Evolutionary conservation across 768 basidiomycete species (phyloP), one percentile per base, ranked within the genome.

Genomic region (Saitozyma sp.): DNA sequence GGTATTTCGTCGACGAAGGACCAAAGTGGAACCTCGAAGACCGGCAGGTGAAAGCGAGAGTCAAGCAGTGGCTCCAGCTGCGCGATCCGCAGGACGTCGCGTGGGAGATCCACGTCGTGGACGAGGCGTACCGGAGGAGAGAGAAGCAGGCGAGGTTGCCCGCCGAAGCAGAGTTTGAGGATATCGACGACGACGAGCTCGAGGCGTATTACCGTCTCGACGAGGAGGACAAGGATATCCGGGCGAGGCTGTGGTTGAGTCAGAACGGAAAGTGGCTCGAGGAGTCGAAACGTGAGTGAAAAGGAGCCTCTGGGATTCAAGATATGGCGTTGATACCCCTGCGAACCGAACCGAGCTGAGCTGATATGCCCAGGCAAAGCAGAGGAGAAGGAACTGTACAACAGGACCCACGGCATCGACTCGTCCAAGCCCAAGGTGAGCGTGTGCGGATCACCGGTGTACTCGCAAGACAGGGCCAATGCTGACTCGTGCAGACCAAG

Each of bases 181-280:
- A 73, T 67, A n/a, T 73, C n/a, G 72, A 76, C 51, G 74, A 76
- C 37, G 70, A 71, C 8, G 74, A 76, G 62, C 48, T 76, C 42
- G 74, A 76, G 19, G 38, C 19, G 29, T 69, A 63, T 57, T 73
- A 53, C 42, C 48, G 58, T 39, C 49, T 76, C 58, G 72, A 70
- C 29, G 71, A 73, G 54, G 63, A 65, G 43, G 74, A 76, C 51
- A 61, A 59, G 52, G 56, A 67, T 50, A 57, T 68, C 7, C 64
- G 71, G 48, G 74, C 74, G 17, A 69, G 74, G 48, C 61, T 76
- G 61, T 76, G 71, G 70, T 58, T 76, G 60, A 68, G 64, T 45
- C 56, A 58, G 52, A 76, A 76, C 60, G 71, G 68, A 5, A 71
- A 67, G 56, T 76, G 69, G 67, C 39, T 76, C 54, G 70, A 71